A percentile compares a stretch with the other conserved stretches of the same genome.
These are phyloP conservation scores for Cytospora piceicola DNA, from an alignment of 2,329 filamentous ascomycete species.

Conservation along the genomic window DNA sequence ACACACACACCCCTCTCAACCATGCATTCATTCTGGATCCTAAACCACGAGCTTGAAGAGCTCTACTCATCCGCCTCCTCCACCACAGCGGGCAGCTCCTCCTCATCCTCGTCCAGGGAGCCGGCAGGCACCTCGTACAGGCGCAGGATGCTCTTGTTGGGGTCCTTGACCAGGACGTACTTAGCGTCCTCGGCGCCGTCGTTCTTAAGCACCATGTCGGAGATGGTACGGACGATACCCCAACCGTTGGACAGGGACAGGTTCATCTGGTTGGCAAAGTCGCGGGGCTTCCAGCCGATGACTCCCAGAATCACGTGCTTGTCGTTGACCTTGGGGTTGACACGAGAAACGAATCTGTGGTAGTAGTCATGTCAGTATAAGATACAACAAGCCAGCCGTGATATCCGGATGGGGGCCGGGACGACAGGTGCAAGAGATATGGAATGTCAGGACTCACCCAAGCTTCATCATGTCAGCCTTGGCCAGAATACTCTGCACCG, in stretches of 20 bases:
- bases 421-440: too few relatives aligned
- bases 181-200: constrained; percentile 65
- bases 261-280: constrained; percentile 98
- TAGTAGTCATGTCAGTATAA: constrained; percentile 1
- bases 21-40: neutral
- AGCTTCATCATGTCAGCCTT: constrained; percentile 99
- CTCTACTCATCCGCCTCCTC: constrained; percentile 56
- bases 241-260: constrained; percentile 95
- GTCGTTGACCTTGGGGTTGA: constrained; percentile 88
- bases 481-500: constrained; percentile 92
- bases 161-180: constrained; percentile 84
- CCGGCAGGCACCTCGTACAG: constrained; percentile 87
- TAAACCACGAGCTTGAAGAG: neutral
- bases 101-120: constrained; percentile 88
- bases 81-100: constrained; percentile 48
- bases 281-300: constrained; percentile 94
- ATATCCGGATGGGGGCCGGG: too few relatives aligned
- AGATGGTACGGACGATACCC: constrained; percentile 98
- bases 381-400: too few relatives aligned
- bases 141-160: constrained; percentile 93
- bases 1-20: neutral
- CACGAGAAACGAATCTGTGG: constrained; percentile 86
- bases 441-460: constrained; percentile 63
- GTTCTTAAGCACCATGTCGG: constrained; percentile 85
- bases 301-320: constrained; percentile 96